Conservation (phyloP, 2,329 filamentous ascomycete genomes). For the Trichoderma semiorbis region DNA sequence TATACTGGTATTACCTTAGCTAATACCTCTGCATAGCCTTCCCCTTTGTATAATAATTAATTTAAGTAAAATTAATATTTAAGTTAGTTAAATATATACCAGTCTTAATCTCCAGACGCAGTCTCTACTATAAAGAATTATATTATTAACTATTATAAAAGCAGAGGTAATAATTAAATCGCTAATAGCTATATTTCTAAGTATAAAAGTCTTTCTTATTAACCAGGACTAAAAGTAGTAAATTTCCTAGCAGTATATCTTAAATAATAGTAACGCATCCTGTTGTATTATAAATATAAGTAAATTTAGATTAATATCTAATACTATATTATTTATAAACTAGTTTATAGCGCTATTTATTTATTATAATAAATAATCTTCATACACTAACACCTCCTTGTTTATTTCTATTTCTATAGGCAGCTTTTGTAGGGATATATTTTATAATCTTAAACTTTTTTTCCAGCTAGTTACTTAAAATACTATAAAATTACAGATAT, state of each 20-base stretch:
- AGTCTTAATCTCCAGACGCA: not conserved
- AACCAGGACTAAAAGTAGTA: constrained; percentile 1
- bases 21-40: not conserved
- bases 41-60: constrained; percentile 4
- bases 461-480: not conserved
- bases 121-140: not conserved
- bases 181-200: not conserved
- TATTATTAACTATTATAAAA: not conserved
- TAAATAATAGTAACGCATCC: constrained; percentile 2
- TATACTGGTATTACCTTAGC: constrained; percentile 1
- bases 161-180: not conserved
- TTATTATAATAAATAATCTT: not conserved
- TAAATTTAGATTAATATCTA: constrained; percentile 9
- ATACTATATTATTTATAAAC: not conserved
- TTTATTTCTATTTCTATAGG: constrained; percentile 1
- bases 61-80: not conserved
- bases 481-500: not conserved
- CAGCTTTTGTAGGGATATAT: not conserved
- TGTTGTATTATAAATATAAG: not conserved
- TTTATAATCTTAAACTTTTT: not conserved
- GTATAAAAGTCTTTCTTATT: not conserved
- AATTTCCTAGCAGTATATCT: not conserved
- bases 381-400: not conserved
- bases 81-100: not conserved
- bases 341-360: not conserved